Percentiles rank a stretch among this genome's conserved stretches.
Evolutionary conservation across 2,329 filamentous ascomycete species (phyloP).

Genomic region (Aspergillus sp.): DNA sequence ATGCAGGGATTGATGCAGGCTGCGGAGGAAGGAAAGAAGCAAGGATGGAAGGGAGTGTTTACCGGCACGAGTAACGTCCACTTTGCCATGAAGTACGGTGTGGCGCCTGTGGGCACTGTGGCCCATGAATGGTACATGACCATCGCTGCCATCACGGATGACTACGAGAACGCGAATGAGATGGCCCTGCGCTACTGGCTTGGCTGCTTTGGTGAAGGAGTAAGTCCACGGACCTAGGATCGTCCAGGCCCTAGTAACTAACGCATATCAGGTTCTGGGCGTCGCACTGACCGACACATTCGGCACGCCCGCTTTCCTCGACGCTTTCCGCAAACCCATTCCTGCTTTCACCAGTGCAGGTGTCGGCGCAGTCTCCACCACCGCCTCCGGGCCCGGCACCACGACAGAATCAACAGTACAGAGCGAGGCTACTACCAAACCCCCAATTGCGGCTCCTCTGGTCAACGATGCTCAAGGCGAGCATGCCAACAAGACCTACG

Average conservation of each 20-base stretch:
- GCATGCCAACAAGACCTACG: conserved; percentile 64
- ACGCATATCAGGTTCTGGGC: conserved; percentile 61
- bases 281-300: conserved; percentile 97
- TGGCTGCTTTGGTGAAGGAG: conserved; percentile 80
- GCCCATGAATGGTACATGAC: conserved; percentile 99
- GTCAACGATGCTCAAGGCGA: conserved; percentile 33
- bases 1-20: conserved; percentile 83
- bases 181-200: conserved; percentile 86
- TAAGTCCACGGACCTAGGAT: conserved; percentile 30
- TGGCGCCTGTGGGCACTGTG: conserved; percentile 82
- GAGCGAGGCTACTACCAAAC: conserved; percentile 41
- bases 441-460: conserved; percentile 49
- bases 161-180: conserved; percentile 84
- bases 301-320: conserved; percentile 84
- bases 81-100: conserved; percentile 87
- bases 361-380: conserved; percentile 41
- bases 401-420: conserved; percentile 45
- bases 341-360: conserved; percentile 47
- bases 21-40: conserved; percentile 66
- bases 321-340: conserved; percentile 73
- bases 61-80: conserved; percentile 95
- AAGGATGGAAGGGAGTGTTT: conserved; percentile 70
- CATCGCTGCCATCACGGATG: conserved; percentile 82
- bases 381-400: conserved; percentile 44
- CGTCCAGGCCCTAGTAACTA: conserved; percentile 1